Percentiles rank a stretch among this genome's conserved stretches.
Evolutionary conservation across 1,139 yeast genomes (phyloP).

Genomic region (Geotrichum restrictum): DNA sequence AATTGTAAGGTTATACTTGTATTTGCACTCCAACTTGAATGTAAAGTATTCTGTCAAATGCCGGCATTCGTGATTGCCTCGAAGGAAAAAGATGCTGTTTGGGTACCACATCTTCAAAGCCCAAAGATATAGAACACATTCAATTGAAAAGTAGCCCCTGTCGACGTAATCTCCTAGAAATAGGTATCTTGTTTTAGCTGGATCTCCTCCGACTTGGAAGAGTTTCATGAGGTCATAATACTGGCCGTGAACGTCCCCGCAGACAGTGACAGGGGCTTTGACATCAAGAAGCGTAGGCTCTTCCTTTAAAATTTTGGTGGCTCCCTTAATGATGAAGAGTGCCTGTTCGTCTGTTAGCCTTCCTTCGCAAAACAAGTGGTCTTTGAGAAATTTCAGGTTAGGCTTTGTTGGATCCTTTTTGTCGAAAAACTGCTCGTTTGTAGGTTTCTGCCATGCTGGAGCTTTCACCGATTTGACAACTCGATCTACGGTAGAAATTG

Average conservation of each 20-base stretch:
- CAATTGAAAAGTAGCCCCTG: constrained; percentile 91
- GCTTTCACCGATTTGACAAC: constrained; percentile 61
- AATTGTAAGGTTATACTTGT: constrained; percentile 65
- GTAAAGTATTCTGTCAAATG: constrained; percentile 94
- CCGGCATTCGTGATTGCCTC: constrained; percentile 97
- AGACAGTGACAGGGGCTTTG: constrained; percentile 91
- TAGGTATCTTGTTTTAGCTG: constrained; percentile 67
- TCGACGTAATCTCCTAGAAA: constrained; percentile 96
- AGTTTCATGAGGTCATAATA: constrained; percentile 84
- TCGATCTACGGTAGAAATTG: constrained; percentile 64
- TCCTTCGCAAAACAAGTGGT: constrained; percentile 80
- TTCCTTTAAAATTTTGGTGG: constrained; percentile 58
- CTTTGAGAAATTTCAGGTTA: constrained; percentile 61
- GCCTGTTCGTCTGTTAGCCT: constrained; percentile 72
- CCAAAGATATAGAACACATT: constrained; percentile 77
- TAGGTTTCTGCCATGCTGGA: constrained; percentile 65
- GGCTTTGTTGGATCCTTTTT: constrained; percentile 54
- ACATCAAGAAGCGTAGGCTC: constrained; percentile 81
- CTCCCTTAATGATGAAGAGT: constrained; percentile 57
- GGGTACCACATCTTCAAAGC: constrained; percentile 78
- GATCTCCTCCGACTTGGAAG: constrained; percentile 93
- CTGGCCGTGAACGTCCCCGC: constrained; percentile 97
- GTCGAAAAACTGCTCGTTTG: constrained; percentile 64
- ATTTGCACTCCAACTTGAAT: constrained; percentile 83
- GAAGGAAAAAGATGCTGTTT: constrained; percentile 67